Evolutionary conservation across 1,139 yeast genomes (phyloP).

Genomic region (Lodderomyces elongisporus): DNA sequence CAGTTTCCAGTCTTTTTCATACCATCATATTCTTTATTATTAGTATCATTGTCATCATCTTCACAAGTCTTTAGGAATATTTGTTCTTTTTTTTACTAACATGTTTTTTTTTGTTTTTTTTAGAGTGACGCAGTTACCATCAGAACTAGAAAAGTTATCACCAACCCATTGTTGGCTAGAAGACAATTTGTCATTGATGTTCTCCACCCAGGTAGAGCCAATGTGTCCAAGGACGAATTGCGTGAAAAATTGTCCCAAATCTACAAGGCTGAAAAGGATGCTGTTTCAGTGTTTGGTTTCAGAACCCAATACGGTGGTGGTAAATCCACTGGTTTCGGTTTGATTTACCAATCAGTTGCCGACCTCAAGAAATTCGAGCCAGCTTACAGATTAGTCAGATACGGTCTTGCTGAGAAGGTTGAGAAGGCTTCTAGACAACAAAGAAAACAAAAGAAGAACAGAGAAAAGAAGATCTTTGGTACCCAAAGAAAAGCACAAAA

Average conservation of each 20-base stretch:
- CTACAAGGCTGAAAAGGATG: slow-evolving; percentile 98
- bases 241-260: slow-evolving; percentile 94
- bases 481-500: slow-evolving; percentile 94
- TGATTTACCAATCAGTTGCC: slow-evolving; percentile 96
- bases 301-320: slow-evolving; percentile 99
- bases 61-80: too few species aligned
- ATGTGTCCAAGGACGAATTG: slow-evolving; percentile 98
- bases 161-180: slow-evolving; percentile 99
- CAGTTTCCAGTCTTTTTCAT: too few species aligned
- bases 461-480: slow-evolving; percentile 98
- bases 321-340: slow-evolving; percentile 98
- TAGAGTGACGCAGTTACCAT: slow-evolving; percentile 98
- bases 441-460: slow-evolving; percentile 99
- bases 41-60: too few species aligned
- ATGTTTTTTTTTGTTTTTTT: slow-evolving; percentile 2
- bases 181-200: slow-evolving; percentile 99
- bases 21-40: too few species aligned
- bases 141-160: slow-evolving; percentile 99
- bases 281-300: slow-evolving; percentile 98
- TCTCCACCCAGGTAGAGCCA: slow-evolving; percentile 99
- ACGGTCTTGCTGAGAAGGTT: slow-evolving; percentile 93
- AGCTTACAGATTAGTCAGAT: slow-evolving; percentile 98
- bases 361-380: slow-evolving; percentile 99
- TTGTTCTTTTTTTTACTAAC: not conserved
- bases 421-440: slow-evolving; percentile 99